phyloP scores from a whole-genome alignment of 1,284 basidiomycete genomes.

The Ustilago shanxiensis region DNA sequence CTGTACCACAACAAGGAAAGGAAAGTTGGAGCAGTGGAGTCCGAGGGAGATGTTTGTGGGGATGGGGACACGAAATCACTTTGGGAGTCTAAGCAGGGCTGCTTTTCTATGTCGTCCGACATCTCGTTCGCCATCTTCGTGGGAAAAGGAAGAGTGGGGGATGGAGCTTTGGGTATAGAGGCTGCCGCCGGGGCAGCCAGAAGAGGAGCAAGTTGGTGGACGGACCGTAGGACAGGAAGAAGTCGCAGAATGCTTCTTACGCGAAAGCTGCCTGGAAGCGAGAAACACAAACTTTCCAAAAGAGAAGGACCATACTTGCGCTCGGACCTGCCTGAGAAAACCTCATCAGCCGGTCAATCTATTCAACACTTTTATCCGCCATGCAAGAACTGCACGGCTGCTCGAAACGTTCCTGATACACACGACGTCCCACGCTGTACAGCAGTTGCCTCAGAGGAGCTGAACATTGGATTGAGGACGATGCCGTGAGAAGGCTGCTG shows the following conservation, averaged over 20 bases:
- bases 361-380: too few species aligned
- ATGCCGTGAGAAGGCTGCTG: not conserved
- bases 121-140: slow-evolving; percentile 13
- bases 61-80: not conserved
- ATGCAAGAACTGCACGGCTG: too few species aligned
- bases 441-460: not conserved
- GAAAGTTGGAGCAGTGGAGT: slow-evolving; percentile 3
- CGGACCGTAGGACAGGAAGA: not conserved
- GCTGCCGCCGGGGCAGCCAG: slow-evolving; percentile 9
- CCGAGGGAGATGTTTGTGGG: not conserved
- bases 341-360: too few species aligned
- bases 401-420: not conserved
- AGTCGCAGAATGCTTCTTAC: not conserved
- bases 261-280: slow-evolving; percentile 5
- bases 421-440: too few species aligned
- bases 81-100: slow-evolving; percentile 4
- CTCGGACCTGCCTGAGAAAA: slow-evolving; percentile 6
- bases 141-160: not conserved
- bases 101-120: slow-evolving; percentile 52
- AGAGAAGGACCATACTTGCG: not conserved
- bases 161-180: slow-evolving; percentile 7
- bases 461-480: too few species aligned
- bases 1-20: slow-evolving; percentile 19
- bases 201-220: not conserved
- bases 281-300: slow-evolving; percentile 11